These are phyloP conservation scores for Hanseniaspora valbyensis DNA, from an alignment of 805 yeast species.

Conservation along the genomic window DNA sequence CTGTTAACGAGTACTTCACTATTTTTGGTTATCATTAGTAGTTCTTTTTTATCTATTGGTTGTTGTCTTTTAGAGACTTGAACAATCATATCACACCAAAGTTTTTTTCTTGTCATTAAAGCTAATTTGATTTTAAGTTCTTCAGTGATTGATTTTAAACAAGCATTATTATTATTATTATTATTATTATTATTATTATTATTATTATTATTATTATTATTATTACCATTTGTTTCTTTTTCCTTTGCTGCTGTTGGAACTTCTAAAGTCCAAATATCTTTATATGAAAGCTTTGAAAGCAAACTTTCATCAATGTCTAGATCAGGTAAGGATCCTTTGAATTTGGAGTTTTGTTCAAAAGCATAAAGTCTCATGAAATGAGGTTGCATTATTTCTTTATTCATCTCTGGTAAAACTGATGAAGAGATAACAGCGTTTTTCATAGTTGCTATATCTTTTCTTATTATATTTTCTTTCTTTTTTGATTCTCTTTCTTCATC, in stretches of 20 bases:
- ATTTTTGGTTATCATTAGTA: no score
- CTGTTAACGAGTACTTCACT: no score
- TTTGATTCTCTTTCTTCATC: background rate
- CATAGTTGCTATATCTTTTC: background rate
- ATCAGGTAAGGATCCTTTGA: conserved; percentile 24
- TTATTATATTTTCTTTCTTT: background rate
- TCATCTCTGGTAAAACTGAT: background rate
- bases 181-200: no score
- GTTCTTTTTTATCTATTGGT: conserved; percentile 17
- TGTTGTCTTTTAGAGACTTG: conserved; percentile 20
- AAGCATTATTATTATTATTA: background rate
- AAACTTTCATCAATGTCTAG: conserved; percentile 26
- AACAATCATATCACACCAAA: conserved; percentile 27
- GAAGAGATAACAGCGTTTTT: background rate
- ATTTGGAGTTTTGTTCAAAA: conserved; percentile 23
- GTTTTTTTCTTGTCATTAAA: conserved; percentile 25
- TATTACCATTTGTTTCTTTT: no score
- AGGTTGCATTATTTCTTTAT: conserved; percentile 25
- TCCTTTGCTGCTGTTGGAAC: conserved; percentile 14
- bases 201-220: no score
- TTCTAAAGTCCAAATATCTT: conserved; percentile 22
- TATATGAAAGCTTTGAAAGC: conserved; percentile 20
- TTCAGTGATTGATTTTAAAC: background rate
- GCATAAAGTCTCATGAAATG: conserved; percentile 27
- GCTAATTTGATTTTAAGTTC: conserved; percentile 25